A percentile compares a stretch with the other conserved stretches of the same genome.
Conservation (phyloP, 2,329 filamentous ascomycete species). For the Domatiomyces catenatus region DNA sequence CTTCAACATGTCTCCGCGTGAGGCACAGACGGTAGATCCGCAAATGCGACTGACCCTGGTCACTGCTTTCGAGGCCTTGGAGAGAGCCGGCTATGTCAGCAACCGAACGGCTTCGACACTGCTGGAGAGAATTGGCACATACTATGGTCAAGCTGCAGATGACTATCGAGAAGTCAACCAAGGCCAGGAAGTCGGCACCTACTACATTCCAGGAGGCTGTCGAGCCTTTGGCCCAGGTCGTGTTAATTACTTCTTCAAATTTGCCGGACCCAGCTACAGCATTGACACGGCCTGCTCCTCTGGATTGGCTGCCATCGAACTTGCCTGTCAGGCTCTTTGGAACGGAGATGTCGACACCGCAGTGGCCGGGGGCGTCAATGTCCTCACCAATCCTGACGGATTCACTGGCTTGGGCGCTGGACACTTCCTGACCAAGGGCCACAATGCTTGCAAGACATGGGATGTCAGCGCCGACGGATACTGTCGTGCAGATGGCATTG, state of each 20-base stretch:
- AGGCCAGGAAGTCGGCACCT: conserved; percentile 16
- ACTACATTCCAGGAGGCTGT: conserved; percentile 15
- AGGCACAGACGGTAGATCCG: neutral
- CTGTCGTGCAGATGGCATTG: conserved; percentile 37
- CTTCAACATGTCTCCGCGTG: conserved; percentile 24
- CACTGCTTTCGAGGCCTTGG: conserved; percentile 59
- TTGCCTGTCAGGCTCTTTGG: conserved; percentile 50
- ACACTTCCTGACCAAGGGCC: conserved; percentile 30
- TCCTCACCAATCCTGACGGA: conserved; percentile 40
- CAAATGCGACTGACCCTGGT: conserved; percentile 35
- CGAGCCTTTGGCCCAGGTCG: conserved; percentile 31
- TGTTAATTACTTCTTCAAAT: conserved; percentile 62
- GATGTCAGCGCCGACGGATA: conserved; percentile 39
- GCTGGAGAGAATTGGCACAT: conserved; percentile 44
- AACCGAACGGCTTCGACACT: conserved; percentile 48
- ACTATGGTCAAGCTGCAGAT: conserved; percentile 35
- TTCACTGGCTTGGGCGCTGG: conserved; percentile 23
- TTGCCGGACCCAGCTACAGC: conserved; percentile 55
- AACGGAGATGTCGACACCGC: conserved; percentile 59
- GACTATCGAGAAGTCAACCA: conserved; percentile 16
- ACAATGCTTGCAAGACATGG: conserved; percentile 32
- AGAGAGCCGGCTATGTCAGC: conserved; percentile 57
- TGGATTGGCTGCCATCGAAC: conserved; percentile 51
- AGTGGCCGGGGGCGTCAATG: conserved; percentile 55
- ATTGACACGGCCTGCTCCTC: conserved; percentile 64